phyloP scores from a whole-genome alignment of 192 early-diverging fungal genomes.

The Coemansia sp. region DNA sequence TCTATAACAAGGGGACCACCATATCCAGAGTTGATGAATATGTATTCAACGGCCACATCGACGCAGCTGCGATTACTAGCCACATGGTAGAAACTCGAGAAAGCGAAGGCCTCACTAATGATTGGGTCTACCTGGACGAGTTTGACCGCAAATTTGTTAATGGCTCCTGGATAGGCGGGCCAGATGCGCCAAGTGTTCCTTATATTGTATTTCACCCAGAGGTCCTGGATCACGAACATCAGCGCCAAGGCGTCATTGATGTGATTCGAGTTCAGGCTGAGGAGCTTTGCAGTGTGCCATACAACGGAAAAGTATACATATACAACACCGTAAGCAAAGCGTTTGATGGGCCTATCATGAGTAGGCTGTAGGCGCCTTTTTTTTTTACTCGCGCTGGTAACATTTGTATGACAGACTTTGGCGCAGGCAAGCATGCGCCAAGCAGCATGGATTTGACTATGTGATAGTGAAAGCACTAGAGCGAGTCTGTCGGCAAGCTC shows the following conservation, averaged over 20 bases:
- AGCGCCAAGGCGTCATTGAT: neutral
- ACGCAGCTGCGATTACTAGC: neutral
- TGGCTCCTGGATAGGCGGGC: neutral
- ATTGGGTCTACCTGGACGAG: neutral
- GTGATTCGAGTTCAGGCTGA: neutral
- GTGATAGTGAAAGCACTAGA: too few relatives aligned
- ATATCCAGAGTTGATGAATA: neutral
- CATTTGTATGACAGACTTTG: too few relatives aligned
- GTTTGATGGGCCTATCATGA: neutral
- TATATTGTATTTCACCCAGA: neutral
- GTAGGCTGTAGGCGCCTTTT: neutral
- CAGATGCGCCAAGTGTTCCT: neutral
- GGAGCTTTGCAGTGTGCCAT: neutral
- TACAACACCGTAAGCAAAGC: neutral
- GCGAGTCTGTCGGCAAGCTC: too few relatives aligned
- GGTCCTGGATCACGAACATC: neutral
- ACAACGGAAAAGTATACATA: neutral
- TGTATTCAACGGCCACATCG: neutral
- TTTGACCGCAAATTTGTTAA: neutral
- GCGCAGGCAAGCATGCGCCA: too few relatives aligned
- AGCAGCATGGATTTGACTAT: too few relatives aligned
- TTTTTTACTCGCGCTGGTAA: neutral
- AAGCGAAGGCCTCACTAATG: neutral
- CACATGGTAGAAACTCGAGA: neutral
- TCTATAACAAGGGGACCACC: neutral